Evolutionary conservation across 2,329 filamentous ascomycete species (phyloP).

Genomic region (Fusarium sp.): DNA sequence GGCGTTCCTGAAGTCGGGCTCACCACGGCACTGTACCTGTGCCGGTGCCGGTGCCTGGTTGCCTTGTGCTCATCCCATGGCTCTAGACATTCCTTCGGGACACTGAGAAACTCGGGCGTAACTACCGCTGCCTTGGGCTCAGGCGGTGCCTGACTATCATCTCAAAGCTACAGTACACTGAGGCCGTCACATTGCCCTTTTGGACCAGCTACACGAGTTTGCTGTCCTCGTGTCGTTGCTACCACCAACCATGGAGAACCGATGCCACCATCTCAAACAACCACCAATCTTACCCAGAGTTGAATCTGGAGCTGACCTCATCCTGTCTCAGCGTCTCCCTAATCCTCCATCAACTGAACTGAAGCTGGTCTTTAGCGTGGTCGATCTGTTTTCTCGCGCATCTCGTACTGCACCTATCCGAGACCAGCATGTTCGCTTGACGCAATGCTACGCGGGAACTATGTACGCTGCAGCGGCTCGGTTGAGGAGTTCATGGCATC

Average conservation of each 20-base stretch:
- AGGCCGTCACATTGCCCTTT: constrained; percentile 17
- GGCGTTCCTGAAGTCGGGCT: constrained; percentile 1
- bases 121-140: background rate
- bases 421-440: constrained; percentile 42
- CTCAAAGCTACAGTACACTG: background rate
- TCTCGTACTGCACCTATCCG: constrained; percentile 40
- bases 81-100: background rate
- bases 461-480: constrained; percentile 15
- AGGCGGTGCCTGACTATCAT: constrained; percentile 29
- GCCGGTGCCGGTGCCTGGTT: constrained; percentile 21
- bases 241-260: constrained; percentile 18
- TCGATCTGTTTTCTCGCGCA: constrained; percentile 37
- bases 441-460: constrained; percentile 36
- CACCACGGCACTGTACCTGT: constrained; percentile 11
- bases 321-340: constrained; percentile 26
- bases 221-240: constrained; percentile 17
- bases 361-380: constrained; percentile 30
- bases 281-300: constrained; percentile 20
- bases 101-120: background rate
- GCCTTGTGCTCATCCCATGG: constrained; percentile 15
- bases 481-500: constrained; percentile 29
- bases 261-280: constrained; percentile 21
- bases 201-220: constrained; percentile 25
- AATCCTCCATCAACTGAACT: constrained; percentile 24
- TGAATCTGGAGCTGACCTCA: constrained; percentile 38